Evolutionary conservation across 768 basidiomycete genomes (phyloP), one percentile per base, ranked within the genome.

Genomic region (Paxillus ammoniavirescens): DNA sequence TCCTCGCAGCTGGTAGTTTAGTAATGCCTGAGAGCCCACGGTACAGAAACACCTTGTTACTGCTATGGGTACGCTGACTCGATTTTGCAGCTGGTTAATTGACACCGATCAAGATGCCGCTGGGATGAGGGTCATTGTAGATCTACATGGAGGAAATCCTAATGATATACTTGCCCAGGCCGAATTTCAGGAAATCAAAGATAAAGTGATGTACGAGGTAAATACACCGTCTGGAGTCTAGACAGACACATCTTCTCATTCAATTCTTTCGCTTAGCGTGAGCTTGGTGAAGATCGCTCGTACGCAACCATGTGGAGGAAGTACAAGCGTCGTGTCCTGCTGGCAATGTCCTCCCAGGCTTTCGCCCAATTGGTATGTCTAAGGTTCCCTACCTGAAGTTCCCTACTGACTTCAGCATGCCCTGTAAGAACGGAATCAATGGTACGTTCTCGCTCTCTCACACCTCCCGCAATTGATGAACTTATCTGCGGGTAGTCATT

Each of bases 341-440:
- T 98, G 43, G 95, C 95, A 14, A 95, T 95, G 91, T 91, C 89
- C 17, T 92, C 92, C 51, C 95, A 97, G 69, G 90, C 91, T 40
- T 96, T 97, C 71, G 95, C 95, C 41, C 95, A 97, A 66, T 75
- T 97, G 65, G 93, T 93, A 58, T 55, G 91, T 77, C 38, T 53
- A 33, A 13, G 21, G 28, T 50, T 35, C n/a, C 45, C 18, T 4
- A 37, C 12, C 14, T 31, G 18, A 5, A 21, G 21, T 30, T 31
- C 13, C 52, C 35, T 45, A 38, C 42, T 57, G 44, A 57, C 15
- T 12, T 57, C 23, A 42, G 33, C 37, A 30, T 49, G 21, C 28
- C 40, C 43, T 17, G 15, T 26, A 56, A 96, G 92, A 96, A 96
- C 68, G 95, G 94, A 55, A 98, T 97, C 63, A 97, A 95, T 66